Base-by-base conservation (phyloP, 257 asterid species). In the Plantago ovata region DNA sequence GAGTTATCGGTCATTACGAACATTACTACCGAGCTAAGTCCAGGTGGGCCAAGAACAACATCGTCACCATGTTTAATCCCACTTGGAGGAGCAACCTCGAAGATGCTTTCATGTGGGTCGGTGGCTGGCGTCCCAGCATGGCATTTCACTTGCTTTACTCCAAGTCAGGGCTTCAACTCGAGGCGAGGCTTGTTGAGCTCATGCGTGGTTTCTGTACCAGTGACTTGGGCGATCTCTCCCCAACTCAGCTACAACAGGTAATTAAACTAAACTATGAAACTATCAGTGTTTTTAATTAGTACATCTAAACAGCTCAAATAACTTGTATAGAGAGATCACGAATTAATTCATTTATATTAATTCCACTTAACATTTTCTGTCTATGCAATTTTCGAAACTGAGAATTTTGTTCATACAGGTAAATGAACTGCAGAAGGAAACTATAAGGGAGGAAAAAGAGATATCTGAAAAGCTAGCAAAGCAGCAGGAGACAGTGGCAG, bases 91-190 rank as follows among this genome's bases (percentile, higher is more conserved):
- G 89, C 55, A 70, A 68, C 54, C 79, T 87, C 1, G 94, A 87
- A 71, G 82, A 82, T 18, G 89, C 86, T 9, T 80, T 79, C 53
- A 47, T 78, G n/a, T 87, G 94, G 95, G 71, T 84, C 3, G 94
- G 89, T 0, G 91, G 91, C 0, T 84, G 95, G 94, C 79, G 94
- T n/a, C 96, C 96, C 0, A 79, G 71, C 48, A 78, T 78, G 88
- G 86, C 89, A 13, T 76, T 79, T 44, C 91, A 84, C 51, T 65
- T 87, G 52, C 78, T 87, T 9, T 87, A 84, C 62, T 84, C 94
- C 4, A 78, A 84, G 62, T 76, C 85, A 0, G 94, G 89, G 1
- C 42, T 72, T 2, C 89, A 87, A 45, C 56, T 87, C n/a, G 83
- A 87, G 69, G 80, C 82, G 22, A 41, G 65, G 11, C 64, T 87